Percentiles rank a stretch among this genome's conserved stretches.
These are phyloP conservation scores for Smittium culicis DNA, from an alignment of 371 early-diverging fungal species.

Conservation along the genomic window DNA sequence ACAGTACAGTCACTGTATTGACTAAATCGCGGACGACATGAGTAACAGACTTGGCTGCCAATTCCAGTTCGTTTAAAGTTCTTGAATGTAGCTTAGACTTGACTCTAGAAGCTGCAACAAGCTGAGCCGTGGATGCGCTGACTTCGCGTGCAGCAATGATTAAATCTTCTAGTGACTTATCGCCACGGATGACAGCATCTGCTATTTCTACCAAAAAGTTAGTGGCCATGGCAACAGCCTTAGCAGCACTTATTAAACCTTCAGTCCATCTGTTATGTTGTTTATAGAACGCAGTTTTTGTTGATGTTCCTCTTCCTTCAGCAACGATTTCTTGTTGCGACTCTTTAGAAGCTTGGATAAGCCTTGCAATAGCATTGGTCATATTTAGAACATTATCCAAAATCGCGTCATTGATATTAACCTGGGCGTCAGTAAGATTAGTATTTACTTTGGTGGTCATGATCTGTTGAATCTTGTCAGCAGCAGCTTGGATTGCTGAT, in stretches of 20 bases:
- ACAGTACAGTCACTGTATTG: conserved; percentile 74
- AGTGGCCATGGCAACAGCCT: conserved; percentile 85
- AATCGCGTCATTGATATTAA: conserved; percentile 82
- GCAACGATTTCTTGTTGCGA: conserved; percentile 94
- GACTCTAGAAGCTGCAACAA: conserved; percentile 93
- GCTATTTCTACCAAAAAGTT: conserved; percentile 85
- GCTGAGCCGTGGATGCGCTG: conserved; percentile 85
- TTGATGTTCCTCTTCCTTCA: conserved; percentile 72
- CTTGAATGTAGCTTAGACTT: conserved; percentile 81
- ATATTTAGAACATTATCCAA: conserved; percentile 80
- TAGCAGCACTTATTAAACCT: conserved; percentile 93
- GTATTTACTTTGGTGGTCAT: conserved; percentile 59
- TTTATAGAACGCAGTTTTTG: conserved; percentile 88
- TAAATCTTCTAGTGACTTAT: conserved; percentile 79
- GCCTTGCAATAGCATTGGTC: conserved; percentile 83
- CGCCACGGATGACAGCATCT: conserved; percentile 86
- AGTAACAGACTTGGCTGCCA: conserved; percentile 83
- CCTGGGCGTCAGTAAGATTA: conserved; percentile 51
- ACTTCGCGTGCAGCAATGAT: conserved; percentile 94
- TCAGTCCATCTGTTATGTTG: conserved; percentile 98
- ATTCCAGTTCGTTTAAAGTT: conserved; percentile 79
- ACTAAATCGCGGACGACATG: conserved; percentile 85
- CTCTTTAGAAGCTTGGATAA: conserved; percentile 85
- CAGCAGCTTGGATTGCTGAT: conserved; percentile 81
- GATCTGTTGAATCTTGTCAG: conserved; percentile 61